phyloP scores from a whole-genome alignment of 108 stramenopile species.

The Fistulifera solaris region DNA sequence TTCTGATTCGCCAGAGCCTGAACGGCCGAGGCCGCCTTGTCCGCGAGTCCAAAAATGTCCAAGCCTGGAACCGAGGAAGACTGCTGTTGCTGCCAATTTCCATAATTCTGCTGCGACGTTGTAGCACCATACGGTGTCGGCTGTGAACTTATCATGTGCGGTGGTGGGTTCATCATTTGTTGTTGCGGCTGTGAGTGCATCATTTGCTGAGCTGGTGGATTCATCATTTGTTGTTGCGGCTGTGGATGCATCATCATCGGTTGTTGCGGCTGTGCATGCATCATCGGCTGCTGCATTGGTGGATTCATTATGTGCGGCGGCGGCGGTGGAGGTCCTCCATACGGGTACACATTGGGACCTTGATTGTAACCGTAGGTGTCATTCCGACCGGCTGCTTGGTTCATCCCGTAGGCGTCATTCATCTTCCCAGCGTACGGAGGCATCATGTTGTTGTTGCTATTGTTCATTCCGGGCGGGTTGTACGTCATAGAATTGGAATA shows the following conservation, averaged over 20 bases:
- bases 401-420: too few species aligned
- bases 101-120: not conserved
- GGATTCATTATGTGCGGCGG: conserved; percentile 4
- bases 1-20: conserved; percentile 31
- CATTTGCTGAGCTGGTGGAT: not conserved
- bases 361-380: not conserved
- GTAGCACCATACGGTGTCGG: not conserved
- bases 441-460: too few species aligned
- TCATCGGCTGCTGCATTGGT: not conserved
- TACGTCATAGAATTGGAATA: conserved; percentile 2
- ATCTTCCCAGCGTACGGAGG: too few species aligned
- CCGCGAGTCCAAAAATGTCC: conserved; percentile 68
- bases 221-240: conserved; percentile 12
- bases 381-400: too few species aligned
- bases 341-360: not conserved
- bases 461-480: not conserved
- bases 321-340: not conserved
- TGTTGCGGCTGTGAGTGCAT: conserved; percentile 12
- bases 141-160: conserved; percentile 3
- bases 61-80: conserved; percentile 7
- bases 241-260: not conserved
- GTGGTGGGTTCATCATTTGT: conserved; percentile 1
- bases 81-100: conserved; percentile 22
- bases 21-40: conserved; percentile 66
- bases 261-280: conserved; percentile 7